Percentiles rank a stretch among this genome's conserved stretches.
phyloP scores from a whole-genome alignment of 2,329 filamentous ascomycete species.

The Pseudocercospora eumusae region DNA sequence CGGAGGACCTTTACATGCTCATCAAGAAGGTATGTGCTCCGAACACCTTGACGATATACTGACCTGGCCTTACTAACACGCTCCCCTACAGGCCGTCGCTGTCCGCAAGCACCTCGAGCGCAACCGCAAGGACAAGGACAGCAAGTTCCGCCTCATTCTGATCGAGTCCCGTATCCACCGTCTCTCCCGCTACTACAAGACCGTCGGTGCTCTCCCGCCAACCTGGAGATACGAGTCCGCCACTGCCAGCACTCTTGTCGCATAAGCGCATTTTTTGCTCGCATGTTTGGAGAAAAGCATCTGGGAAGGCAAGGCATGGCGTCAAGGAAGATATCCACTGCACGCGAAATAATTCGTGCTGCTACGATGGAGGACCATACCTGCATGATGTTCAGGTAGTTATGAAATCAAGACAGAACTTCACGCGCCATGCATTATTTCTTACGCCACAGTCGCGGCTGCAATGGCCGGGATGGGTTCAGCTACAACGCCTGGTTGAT shows the following conservation, averaged over 20 bases:
- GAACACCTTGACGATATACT: neutral
- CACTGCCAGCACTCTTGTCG: slow-evolving; percentile 90
- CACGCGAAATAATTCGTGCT: slow-evolving; percentile 15
- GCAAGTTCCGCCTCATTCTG: slow-evolving; percentile 99
- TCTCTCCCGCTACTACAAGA: slow-evolving; percentile 99
- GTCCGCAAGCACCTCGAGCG: slow-evolving; percentile 99
- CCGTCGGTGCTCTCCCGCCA: slow-evolving; percentile 76
- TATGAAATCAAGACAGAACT: slow-evolving; percentile 26
- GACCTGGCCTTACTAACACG: slow-evolving; percentile 5
- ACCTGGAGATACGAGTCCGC: slow-evolving; percentile 99
- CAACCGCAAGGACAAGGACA: slow-evolving; percentile 99
- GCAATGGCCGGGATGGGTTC: too few species aligned
- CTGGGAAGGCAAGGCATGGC: slow-evolving; percentile 29
- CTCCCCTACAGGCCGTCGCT: slow-evolving; percentile 25
- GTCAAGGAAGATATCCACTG: slow-evolving; percentile 24
- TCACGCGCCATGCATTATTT: slow-evolving; percentile 19
- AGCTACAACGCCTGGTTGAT: too few species aligned
- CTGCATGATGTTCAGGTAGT: slow-evolving; percentile 20
- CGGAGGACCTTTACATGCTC: slow-evolving; percentile 99
- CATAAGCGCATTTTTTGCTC: slow-evolving; percentile 59
- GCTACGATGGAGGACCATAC: slow-evolving; percentile 22
- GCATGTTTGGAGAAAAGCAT: slow-evolving; percentile 23
- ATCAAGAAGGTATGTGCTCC: slow-evolving; percentile 90
- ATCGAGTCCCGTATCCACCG: slow-evolving; percentile 99
- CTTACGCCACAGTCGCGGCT: too few species aligned